phyloP scores from a whole-genome alignment of 768 basidiomycete genomes.

The Omphalotus guepiniiformis region DNA sequence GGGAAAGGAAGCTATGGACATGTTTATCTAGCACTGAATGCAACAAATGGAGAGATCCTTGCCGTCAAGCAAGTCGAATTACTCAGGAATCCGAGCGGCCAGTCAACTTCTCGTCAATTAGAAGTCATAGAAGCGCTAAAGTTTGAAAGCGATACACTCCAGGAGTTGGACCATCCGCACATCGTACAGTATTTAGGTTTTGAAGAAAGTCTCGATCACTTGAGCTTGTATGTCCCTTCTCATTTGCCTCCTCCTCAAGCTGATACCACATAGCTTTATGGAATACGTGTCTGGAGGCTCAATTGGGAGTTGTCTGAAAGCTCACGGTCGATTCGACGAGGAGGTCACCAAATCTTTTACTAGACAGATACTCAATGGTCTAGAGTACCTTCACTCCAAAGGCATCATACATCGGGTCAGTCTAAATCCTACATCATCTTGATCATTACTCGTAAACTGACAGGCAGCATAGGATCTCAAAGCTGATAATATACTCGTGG shows the following conservation, averaged over 20 bases:
- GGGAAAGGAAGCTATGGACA: conserved; percentile 92
- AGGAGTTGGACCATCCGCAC: conserved; percentile 84
- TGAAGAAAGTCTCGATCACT: conserved; percentile 66
- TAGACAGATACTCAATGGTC: conserved; percentile 77
- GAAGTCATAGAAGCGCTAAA: conserved; percentile 77
- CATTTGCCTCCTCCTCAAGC: not conserved
- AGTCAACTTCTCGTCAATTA: conserved; percentile 54
- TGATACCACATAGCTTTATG: conserved; percentile 62
- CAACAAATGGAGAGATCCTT: conserved; percentile 87
- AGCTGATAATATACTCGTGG: conserved; percentile 91
- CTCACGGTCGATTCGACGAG: conserved; percentile 79
- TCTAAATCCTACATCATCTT: conserved; percentile 1
- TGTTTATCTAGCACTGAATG: conserved; percentile 90
- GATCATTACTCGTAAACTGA: not conserved
- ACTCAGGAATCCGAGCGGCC: conserved; percentile 62
- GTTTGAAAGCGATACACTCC: conserved; percentile 81
- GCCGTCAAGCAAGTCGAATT: conserved; percentile 96
- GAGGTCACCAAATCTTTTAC: conserved; percentile 84
- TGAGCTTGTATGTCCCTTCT: conserved; percentile 66
- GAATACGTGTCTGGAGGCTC: conserved; percentile 98
- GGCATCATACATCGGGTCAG: conserved; percentile 83
- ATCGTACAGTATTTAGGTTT: conserved; percentile 92
- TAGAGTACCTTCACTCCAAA: conserved; percentile 82
- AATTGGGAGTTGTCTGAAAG: conserved; percentile 70
- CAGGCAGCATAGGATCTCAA: conserved; percentile 69